Base-by-base conservation (phyloP, 345 rosid species). In the Noccaea caerulescens region DNA sequence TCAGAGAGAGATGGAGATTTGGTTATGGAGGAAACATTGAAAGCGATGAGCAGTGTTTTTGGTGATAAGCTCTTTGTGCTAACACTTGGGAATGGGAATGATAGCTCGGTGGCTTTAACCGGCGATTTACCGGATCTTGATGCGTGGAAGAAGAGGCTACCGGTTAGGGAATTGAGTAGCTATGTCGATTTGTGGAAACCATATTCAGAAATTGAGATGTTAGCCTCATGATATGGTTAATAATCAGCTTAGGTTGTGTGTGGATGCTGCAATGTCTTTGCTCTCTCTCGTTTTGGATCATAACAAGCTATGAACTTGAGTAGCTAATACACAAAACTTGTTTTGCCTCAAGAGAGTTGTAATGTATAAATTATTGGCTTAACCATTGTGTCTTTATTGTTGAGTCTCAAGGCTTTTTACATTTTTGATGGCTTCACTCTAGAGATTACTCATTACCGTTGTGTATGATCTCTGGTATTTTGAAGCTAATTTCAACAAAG, bases 171-270 rank as follows among this genome's bases (percentile, higher is more conserved):
- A 14, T 63, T 93, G 78, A 79, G 75, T 64, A 52, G 66, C 58
- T 91, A 85, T 42, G 96, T 78, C 38, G 83, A 87, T 66, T 68
- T 84, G 94, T 93, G 98, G 96, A 47, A 16, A 33, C 88, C 84
- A 8, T 76, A 43, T 66, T 10, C 33, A 56, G 14, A 61, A 14
- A 18, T 59, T 51, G 72, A 63, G 63, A n/a, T 66, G 36, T 58
- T 20, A 57, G 27, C 37, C n/a, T 13, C 32, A 7, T 42, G 57
- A n/a, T 23, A 3, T 45, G 20, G 18, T 54, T 45, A 16, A 33
- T 33, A 33, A 57, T 34, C 72, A 57, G 72, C 34, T 36, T 53
- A 42, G 71, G 20, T 55, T 43, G 2, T 57, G 70, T 62, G 30
- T 45, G 53, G 39, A 44, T 44, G 49, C 41, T 45, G 3, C 54